Percentiles rank a stretch among this genome's conserved stretches.
phyloP scores from a whole-genome alignment of 2,329 filamentous ascomycete genomes.

The Herpotrichia juniperi region DNA sequence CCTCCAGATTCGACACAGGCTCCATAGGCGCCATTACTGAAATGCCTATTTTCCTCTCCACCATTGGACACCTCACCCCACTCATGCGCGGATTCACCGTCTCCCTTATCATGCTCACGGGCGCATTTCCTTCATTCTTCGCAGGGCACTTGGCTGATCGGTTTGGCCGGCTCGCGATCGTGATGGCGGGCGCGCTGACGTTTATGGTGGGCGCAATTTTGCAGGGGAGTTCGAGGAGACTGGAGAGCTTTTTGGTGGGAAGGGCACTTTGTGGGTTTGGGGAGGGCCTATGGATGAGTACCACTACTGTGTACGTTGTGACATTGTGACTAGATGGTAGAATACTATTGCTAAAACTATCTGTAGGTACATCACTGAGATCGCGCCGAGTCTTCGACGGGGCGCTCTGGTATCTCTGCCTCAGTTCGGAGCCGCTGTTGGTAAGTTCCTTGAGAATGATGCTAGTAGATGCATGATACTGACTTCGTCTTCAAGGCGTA shows the following conservation, averaged over 20 bases:
- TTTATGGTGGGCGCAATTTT: constrained; percentile 61
- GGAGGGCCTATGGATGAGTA: constrained; percentile 62
- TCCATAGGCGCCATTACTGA: constrained; percentile 65
- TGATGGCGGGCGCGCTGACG: constrained; percentile 57
- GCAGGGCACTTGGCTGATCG: constrained; percentile 63
- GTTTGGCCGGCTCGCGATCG: constrained; percentile 55
- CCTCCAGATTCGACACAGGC: constrained; percentile 54
- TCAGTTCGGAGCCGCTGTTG: constrained; percentile 59
- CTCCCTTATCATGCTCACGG: constrained; percentile 63
- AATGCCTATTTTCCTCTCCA: constrained; percentile 59
- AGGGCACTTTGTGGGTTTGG: constrained; percentile 64
- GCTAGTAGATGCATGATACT: neutral
- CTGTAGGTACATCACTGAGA: constrained; percentile 61
- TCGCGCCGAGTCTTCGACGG: constrained; percentile 58
- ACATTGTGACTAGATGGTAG: neutral
- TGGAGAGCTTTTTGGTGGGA: constrained; percentile 62
- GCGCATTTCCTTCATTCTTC: constrained; percentile 60
- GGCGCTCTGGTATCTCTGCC: constrained; percentile 60
- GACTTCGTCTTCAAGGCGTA: constrained; percentile 40
- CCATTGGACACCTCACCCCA: constrained; percentile 59
- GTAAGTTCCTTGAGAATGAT: constrained; percentile 29
- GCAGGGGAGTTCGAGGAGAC: constrained; percentile 54
- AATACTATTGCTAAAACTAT: neutral
- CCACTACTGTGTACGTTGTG: constrained; percentile 53
- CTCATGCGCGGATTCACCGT: constrained; percentile 64